Percentiles rank a stretch among this genome's conserved stretches.
Evolutionary conservation across 2,329 filamentous ascomycete species (phyloP).

Genomic region (Lomentospora prolificans): DNA sequence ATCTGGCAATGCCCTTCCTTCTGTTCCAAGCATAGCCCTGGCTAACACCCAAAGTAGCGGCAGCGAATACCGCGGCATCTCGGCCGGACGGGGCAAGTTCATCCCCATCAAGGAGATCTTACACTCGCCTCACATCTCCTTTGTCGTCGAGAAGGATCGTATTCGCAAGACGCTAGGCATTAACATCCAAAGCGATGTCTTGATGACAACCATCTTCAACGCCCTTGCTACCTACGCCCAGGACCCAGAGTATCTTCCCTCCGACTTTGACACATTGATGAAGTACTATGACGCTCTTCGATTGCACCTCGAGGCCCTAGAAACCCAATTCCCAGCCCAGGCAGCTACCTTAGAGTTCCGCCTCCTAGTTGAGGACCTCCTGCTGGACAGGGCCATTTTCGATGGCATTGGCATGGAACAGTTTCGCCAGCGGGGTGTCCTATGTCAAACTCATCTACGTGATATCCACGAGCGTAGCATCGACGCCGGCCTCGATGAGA

Average conservation of each 20-base stretch:
- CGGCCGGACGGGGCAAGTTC: constrained; percentile 19
- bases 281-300: constrained; percentile 17
- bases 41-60: constrained; percentile 5
- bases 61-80: constrained; percentile 12
- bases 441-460: constrained; percentile 15
- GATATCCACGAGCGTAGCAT: constrained; percentile 19
- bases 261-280: constrained; percentile 17
- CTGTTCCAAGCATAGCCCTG: not conserved
- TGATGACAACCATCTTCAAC: constrained; percentile 30
- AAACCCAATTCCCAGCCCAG: constrained; percentile 8
- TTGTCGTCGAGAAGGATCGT: constrained; percentile 19
- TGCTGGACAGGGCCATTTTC: constrained; percentile 19
- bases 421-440: constrained; percentile 12
- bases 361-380: constrained; percentile 17
- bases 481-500: constrained; percentile 17
- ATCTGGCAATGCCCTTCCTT: not conserved
- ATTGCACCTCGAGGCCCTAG: constrained; percentile 11
- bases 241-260: constrained; percentile 9
- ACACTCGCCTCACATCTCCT: constrained; percentile 15
- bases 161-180: constrained; percentile 14
- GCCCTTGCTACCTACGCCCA: constrained; percentile 18
- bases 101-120: constrained; percentile 13
- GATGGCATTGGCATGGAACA: constrained; percentile 17
- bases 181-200: constrained; percentile 23
- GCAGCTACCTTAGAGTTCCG: constrained; percentile 16